Percentiles rank a stretch among this genome's conserved stretches.
Evolutionary conservation across 768 basidiomycete genomes (phyloP).

Genomic region (Leccinum barrowsii): DNA sequence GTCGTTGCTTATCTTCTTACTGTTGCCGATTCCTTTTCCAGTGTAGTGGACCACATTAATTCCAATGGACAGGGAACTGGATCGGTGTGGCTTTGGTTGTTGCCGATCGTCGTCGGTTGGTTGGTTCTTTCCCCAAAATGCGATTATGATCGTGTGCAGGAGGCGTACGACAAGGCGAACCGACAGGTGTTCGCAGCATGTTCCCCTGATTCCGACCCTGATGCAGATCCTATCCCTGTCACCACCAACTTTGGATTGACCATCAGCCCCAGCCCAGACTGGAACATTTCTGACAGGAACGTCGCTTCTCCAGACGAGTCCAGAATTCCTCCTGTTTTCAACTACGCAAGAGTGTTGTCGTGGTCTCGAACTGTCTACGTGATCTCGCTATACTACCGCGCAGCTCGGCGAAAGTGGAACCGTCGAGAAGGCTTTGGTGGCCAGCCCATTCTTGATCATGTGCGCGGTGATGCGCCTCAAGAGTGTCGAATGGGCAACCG

Average conservation of each 20-base stretch:
- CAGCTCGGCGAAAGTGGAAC: conserved; percentile 11
- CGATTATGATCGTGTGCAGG: conserved; percentile 30
- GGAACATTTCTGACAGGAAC: not conserved
- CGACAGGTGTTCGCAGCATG: not conserved
- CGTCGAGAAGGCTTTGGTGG: conserved; percentile 3
- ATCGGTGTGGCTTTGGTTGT: conserved; percentile 42
- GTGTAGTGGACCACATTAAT: conserved; percentile 19
- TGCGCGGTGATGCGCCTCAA: conserved; percentile 1
- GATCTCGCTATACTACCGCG: conserved; percentile 15
- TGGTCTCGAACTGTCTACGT: conserved; percentile 20
- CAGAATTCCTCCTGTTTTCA: conserved; percentile 23
- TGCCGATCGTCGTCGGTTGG: conserved; percentile 41
- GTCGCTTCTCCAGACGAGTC: conserved; percentile 23
- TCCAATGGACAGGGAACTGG: conserved; percentile 38
- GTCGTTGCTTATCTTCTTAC: conserved; percentile 37
- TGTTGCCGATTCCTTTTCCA: conserved; percentile 15
- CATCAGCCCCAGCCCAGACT: conserved; percentile 9
- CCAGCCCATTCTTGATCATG: not conserved
- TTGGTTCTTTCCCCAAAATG: conserved; percentile 40
- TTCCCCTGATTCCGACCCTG: not conserved
- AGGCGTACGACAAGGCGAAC: conserved; percentile 17
- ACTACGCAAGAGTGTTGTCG: conserved; percentile 22
- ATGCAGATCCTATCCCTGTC: not conserved
- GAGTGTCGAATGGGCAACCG: conserved; percentile 18
- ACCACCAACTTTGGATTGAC: conserved; percentile 13